phyloP scores from a whole-genome alignment of 2,329 filamentous ascomycete genomes.

The Claviceps digitariae region DNA sequence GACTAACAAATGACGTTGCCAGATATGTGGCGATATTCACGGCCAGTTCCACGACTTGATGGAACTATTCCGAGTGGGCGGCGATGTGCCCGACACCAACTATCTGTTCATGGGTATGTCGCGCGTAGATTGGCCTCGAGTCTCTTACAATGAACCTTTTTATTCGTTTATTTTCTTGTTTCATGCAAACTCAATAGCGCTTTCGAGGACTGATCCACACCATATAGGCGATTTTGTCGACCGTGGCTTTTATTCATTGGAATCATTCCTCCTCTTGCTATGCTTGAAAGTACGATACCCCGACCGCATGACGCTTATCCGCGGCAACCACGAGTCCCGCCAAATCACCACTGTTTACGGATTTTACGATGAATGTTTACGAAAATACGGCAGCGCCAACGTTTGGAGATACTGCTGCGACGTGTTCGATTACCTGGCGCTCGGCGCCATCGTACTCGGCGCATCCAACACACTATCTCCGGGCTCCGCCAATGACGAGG shows the following conservation, averaged over 20 bases:
- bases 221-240: constrained; percentile 81
- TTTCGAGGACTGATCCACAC: not conserved
- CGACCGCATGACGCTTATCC: constrained; percentile 89
- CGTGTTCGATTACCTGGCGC: constrained; percentile 90
- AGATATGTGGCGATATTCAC: constrained; percentile 95
- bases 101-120: constrained; percentile 84
- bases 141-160: too few species aligned
- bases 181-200: too few species aligned
- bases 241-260: constrained; percentile 93
- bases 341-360: constrained; percentile 97
- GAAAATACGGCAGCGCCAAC: constrained; percentile 93
- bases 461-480: constrained; percentile 51
- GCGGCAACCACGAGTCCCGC: constrained; percentile 89
- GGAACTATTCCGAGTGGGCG: constrained; percentile 89
- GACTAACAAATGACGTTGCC: not conserved
- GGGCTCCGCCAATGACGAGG: constrained; percentile 41
- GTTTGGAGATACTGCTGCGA: constrained; percentile 97
- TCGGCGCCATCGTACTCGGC: constrained; percentile 83
- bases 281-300: constrained; percentile 96
- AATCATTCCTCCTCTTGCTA: constrained; percentile 88
- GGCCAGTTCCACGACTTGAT: constrained; percentile 94
- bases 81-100: constrained; percentile 88
- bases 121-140: not conserved
- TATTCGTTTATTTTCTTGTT: not conserved
- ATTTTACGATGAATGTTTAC: constrained; percentile 93